Conservation (phyloP, 2,329 filamentous ascomycete genomes). For the Xylaria digitata region DNA sequence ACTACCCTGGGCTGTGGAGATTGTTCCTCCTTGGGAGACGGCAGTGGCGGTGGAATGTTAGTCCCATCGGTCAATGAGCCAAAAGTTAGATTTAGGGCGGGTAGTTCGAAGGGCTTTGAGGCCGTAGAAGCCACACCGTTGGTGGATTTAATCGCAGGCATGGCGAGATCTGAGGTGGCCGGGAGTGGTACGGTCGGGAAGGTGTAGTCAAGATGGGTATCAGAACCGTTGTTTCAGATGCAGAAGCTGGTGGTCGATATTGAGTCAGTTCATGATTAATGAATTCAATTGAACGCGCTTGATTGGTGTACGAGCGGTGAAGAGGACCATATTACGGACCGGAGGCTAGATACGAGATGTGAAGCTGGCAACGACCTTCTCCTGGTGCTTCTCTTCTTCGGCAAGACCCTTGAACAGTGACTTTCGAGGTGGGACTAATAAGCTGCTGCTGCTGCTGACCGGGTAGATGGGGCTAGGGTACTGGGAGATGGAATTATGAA, state of each 20-base stretch:
- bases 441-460: too few relatives aligned
- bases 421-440: slow-evolving; percentile 28
- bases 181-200: slow-evolving; percentile 18
- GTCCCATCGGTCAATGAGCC: slow-evolving; percentile 70
- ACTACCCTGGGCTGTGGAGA: slow-evolving; percentile 57
- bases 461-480: neutral
- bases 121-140: slow-evolving; percentile 39
- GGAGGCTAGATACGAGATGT: slow-evolving; percentile 33
- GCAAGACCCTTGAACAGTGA: slow-evolving; percentile 29
- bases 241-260: slow-evolving; percentile 20
- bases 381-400: slow-evolving; percentile 4
- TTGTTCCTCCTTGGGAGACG: slow-evolving; percentile 64
- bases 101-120: slow-evolving; percentile 64
- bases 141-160: slow-evolving; percentile 42
- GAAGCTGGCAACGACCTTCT: slow-evolving; percentile 15
- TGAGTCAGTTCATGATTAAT: slow-evolving; percentile 37
- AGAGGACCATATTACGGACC: slow-evolving; percentile 39
- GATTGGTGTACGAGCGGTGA: slow-evolving; percentile 30
- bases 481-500: too few relatives aligned
- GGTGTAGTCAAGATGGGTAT: neutral
- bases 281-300: slow-evolving; percentile 34
- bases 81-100: slow-evolving; percentile 68
- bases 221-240: slow-evolving; percentile 18
- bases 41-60: slow-evolving; percentile 68
- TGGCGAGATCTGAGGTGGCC: slow-evolving; percentile 29